Evolutionary conservation across 2,329 filamentous ascomycete species (phyloP), one percentile per base, ranked within the genome.

Genomic region (Dactylonectria estremocensis): DNA sequence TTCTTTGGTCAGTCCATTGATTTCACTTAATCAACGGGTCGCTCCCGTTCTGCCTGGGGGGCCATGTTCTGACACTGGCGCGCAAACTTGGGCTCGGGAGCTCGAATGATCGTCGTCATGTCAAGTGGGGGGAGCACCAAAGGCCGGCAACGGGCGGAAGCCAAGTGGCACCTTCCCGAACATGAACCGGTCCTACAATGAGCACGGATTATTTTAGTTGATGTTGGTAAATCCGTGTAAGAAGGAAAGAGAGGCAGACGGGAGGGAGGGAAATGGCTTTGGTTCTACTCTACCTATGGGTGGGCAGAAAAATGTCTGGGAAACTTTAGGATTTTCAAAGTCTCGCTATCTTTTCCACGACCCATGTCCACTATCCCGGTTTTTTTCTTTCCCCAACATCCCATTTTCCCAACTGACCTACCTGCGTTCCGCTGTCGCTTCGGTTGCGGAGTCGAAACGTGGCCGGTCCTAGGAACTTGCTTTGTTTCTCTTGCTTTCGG

Each of bases 401-500:
- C 62, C 55, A 59, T 54, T 40, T 55, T 56, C 45, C 52, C 22
- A 33, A 33, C 33, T 37, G 22, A 49, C 28, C 52, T 66, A 45
- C 31, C 10, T 45, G 24, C 46, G n/a, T n/a, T 46, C 22, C 16
- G 57, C 24, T 46, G 31, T 18, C 43, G 40, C 40, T 43, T 18
- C 43, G 22, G 33, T 43, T 61, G 52, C 45, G 52, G 63, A 60
- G 45, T 46, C 45, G 13, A 28, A 54, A 45, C 37, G 35, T 55
- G n/a, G 50, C 28, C 58, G 33, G 58, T 62, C 53, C 53, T 66
- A 48, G 10, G 31, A 28, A 53, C 40, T 66, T 57, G 64, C 58
- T 57, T 57, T 61, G 52, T 61, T 66, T 61, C 28, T 60, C 35
- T 35, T 60, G 14, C 49, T 50, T 61, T 40, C 37, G 20, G 64